Evolutionary conservation across 108 stramenopile species (phyloP), one percentile per base, ranked within the genome.

Genomic region (Nitzschia palea): DNA sequence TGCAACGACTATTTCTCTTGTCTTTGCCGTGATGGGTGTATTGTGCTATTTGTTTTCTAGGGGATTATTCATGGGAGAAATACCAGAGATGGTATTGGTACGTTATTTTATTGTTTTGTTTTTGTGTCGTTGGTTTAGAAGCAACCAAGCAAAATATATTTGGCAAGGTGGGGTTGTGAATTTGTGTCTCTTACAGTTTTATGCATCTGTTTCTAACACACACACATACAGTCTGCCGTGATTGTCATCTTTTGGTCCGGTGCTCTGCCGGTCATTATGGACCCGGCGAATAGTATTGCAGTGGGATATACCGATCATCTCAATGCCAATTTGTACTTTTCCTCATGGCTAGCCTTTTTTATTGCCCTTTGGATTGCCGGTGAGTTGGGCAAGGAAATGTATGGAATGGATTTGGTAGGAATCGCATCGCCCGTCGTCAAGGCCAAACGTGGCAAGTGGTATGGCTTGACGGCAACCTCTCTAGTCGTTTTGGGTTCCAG

Each of bases 321-420:
- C 43, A 73, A 82, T 67, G 70, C 77, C 51, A 82, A 82, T 57
- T 33, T 82, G 4, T 82, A 82, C 50, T 77, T 82, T 48, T 64
- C 55, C 15, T 73, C 73, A 22, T 82, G 81, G 81, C 14, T 61
- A 4, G 40, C 65, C 29, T 64, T 82, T 31, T 57, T 30, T 18
- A 29, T 22, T 18, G 53, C 1, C 32, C 6, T 82, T 2, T 78
- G 37, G 23, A 58, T 82, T 47, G 34, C 26, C 2, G 64, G 43
- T 1, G 3, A 64, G 37, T 17, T 78, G 25, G 44, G 36, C 12
- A 68, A 62, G 35, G 73, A 77, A 53, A 12, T 34, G 18, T 62
- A 58, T 4, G 62, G 53, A 0, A 23, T 76, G 5, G 57, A 64
- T 40, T 23, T 62, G 0, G 18, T 34, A 3, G 57, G 35, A 22